These are phyloP conservation scores for Pseudocercospora eumusae DNA, from an alignment of 2,329 filamentous ascomycete species.

Conservation along the genomic window DNA sequence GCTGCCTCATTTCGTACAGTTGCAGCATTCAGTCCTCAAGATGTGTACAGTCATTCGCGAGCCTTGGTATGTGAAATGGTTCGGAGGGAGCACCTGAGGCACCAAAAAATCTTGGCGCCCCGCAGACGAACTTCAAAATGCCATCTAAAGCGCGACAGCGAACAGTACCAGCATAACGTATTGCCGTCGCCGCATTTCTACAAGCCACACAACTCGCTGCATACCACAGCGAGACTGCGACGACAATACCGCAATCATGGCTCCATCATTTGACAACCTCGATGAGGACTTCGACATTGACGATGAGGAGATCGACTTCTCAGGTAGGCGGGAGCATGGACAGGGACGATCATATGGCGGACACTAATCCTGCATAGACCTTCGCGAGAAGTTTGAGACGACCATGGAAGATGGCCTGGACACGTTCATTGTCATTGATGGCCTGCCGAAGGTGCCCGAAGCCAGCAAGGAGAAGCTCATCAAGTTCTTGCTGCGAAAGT, in stretches of 20 bases:
- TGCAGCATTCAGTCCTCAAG: neutral
- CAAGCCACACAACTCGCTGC: neutral
- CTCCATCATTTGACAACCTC: conserved; percentile 88
- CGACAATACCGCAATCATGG: conserved; percentile 64
- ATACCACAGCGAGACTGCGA: conserved; percentile 10
- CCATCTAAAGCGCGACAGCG: neutral
- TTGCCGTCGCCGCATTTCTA: neutral
- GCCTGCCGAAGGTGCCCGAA: conserved; percentile 83
- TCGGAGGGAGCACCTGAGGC: neutral
- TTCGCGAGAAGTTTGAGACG: conserved; percentile 92
- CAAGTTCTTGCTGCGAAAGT: conserved; percentile 93
- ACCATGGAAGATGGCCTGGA: conserved; percentile 95
- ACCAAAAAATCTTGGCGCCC: conserved; percentile 6
- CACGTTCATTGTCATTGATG: conserved; percentile 94
- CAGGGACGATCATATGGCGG: neutral
- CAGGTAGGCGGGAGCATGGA: conserved; percentile 38
- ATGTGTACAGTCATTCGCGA: neutral
- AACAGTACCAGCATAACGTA: neutral
- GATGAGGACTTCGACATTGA: conserved; percentile 77
- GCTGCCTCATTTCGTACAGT: neutral
- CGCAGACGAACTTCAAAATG: conserved; percentile 3
- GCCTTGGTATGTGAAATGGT: neutral
- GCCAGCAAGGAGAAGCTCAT: conserved; percentile 91
- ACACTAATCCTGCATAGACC: conserved; percentile 55
- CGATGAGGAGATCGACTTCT: conserved; percentile 92